These are phyloP conservation scores for Phascolomyces articulosus DNA, from an alignment of 371 early-diverging fungal species.

Conservation along the genomic window DNA sequence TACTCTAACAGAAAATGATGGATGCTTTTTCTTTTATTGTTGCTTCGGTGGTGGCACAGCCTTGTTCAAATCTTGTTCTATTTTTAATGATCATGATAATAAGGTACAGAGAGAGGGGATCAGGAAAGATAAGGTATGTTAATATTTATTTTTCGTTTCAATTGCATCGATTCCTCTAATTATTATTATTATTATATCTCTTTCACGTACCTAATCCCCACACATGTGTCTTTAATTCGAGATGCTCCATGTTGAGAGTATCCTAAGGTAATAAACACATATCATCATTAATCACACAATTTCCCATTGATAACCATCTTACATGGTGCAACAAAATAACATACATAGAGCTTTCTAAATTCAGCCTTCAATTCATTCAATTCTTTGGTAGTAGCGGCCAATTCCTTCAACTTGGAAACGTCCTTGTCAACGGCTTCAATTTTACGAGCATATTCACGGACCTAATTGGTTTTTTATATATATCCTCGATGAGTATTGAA, in stretches of 20 bases:
- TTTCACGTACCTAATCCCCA: constrained; percentile 64
- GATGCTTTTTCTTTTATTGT: constrained; percentile 3
- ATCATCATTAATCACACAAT: background rate
- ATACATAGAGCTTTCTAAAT: constrained; percentile 69
- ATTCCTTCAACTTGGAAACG: constrained; percentile 58
- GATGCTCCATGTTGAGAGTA: constrained; percentile 70
- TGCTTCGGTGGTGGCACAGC: constrained; percentile 14
- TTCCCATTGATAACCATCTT: too few species aligned
- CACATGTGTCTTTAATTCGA: constrained; percentile 76
- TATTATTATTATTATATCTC: background rate
- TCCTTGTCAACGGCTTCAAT: constrained; percentile 75
- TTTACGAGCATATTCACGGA: constrained; percentile 75
- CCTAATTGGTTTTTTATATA: too few species aligned
- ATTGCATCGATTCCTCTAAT: too few species aligned
- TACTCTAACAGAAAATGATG: constrained; percentile 7
- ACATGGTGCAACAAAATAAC: too few species aligned
- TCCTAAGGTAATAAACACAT: constrained; percentile 43
- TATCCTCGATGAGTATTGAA: background rate
- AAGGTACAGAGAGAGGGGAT: too few species aligned
- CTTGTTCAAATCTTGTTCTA: constrained; percentile 28
- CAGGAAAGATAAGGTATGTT: background rate
- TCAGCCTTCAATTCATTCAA: constrained; percentile 65
- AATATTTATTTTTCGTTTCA: too few species aligned
- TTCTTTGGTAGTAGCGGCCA: constrained; percentile 69
- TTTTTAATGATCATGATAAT: background rate